Evolutionary conservation across 2,329 filamentous ascomycete genomes (phyloP).

Genomic region (Hortaea sp.): DNA sequence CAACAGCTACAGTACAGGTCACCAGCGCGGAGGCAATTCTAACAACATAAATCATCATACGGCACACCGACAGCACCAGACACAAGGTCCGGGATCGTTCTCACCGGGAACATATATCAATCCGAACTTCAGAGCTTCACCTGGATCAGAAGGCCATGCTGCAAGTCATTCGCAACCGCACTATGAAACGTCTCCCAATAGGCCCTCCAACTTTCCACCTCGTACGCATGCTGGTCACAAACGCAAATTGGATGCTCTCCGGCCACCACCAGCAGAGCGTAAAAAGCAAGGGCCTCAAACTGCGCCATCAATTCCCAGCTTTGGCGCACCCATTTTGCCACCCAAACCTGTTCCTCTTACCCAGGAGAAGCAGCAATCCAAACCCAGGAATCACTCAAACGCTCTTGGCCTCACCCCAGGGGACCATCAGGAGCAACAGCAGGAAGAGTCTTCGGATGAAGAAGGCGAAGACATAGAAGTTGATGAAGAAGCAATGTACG

Average conservation of each 20-base stretch:
- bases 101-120: conserved; percentile 23
- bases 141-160: background rate
- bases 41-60: no score
- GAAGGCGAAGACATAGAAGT: conserved; percentile 55
- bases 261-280: conserved; percentile 8
- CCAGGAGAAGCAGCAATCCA: background rate
- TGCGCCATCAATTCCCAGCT: conserved; percentile 24
- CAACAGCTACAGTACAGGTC: no score
- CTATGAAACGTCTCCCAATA: background rate
- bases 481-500: conserved; percentile 54
- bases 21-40: no score
- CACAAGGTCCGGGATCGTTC: background rate
- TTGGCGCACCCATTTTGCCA: conserved; percentile 17
- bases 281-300: conserved; percentile 10
- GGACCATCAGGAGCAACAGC: conserved; percentile 1
- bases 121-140: conserved; percentile 14
- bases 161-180: background rate
- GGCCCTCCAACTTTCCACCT: conserved; percentile 3
- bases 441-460: conserved; percentile 18
- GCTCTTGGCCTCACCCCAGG: conserved; percentile 59
- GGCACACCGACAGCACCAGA: no score
- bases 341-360: background rate
- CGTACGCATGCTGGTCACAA: conserved; percentile 21
- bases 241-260: conserved; percentile 23
- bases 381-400: conserved; percentile 30